Evolutionary conservation across 1,284 basidiomycete species (phyloP).

Genomic region (Ustilago esculenta): DNA sequence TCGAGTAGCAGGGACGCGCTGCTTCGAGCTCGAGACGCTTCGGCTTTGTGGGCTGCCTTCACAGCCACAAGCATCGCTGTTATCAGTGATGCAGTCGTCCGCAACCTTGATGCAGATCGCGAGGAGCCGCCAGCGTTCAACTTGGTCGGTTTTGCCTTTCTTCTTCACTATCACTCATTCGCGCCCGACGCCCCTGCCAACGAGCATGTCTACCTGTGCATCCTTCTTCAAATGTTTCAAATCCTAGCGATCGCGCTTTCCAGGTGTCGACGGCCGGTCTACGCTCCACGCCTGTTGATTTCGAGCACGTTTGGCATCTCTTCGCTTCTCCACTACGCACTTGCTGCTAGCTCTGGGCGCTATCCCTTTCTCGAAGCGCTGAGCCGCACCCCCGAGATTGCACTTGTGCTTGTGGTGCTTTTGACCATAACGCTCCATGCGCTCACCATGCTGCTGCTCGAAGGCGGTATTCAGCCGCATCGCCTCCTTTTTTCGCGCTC

Average conservation of each 20-base stretch:
- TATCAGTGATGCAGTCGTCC: slow-evolving; percentile 42
- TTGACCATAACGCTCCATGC: slow-evolving; percentile 55
- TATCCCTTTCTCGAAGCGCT: slow-evolving; percentile 58
- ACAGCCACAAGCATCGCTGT: slow-evolving; percentile 43
- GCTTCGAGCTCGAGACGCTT: slow-evolving; percentile 37
- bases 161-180: slow-evolving; percentile 56
- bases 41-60: slow-evolving; percentile 47
- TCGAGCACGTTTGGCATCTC: slow-evolving; percentile 51
- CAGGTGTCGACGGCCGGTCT: slow-evolving; percentile 34
- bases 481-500: slow-evolving; percentile 50
- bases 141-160: slow-evolving; percentile 57
- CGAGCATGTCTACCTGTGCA: slow-evolving; percentile 58
- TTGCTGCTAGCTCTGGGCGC: slow-evolving; percentile 32
- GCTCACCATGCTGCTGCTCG: slow-evolving; percentile 57
- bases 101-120: slow-evolving; percentile 50
- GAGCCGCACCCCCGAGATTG: slow-evolving; percentile 53
- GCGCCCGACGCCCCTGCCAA: slow-evolving; percentile 49
- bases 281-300: slow-evolving; percentile 43
- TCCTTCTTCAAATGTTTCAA: slow-evolving; percentile 55
- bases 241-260: slow-evolving; percentile 39
- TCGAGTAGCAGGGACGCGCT: slow-evolving; percentile 27
- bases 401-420: slow-evolving; percentile 45
- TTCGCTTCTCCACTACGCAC: slow-evolving; percentile 50
- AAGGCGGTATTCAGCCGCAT: slow-evolving; percentile 36
- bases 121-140: slow-evolving; percentile 61